These are phyloP conservation scores for Plasmodium blacklocki DNA, from an alignment of 169 alveolate species.

Conservation along the genomic window DNA sequence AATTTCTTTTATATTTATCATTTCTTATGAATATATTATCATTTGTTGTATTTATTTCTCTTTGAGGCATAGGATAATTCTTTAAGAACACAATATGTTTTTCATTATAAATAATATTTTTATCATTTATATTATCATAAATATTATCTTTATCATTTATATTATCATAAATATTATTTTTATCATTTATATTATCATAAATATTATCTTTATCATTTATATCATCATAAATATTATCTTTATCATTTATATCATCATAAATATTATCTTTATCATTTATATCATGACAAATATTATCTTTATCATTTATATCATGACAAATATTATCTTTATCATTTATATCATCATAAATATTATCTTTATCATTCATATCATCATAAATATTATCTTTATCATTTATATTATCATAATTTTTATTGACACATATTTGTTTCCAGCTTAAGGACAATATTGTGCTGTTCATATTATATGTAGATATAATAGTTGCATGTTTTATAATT, in stretches of 20 bases:
- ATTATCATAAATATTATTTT: background rate
- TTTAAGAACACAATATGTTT: background rate
- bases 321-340: background rate
- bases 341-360: background rate
- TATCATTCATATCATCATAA: background rate
- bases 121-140: background rate
- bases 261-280: background rate
- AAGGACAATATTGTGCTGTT: constrained; percentile 38
- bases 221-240: no score
- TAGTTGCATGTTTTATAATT: constrained; percentile 18
- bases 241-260: background rate
- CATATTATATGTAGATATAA: constrained; percentile 24
- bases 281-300: background rate
- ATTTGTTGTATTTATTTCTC: background rate
- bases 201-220: no score
- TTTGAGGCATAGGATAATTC: no score
- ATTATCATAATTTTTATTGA: no score
- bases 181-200: background rate
- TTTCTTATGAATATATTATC: background rate
- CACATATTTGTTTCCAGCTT: background rate
- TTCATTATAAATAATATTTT: background rate
- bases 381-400: background rate
- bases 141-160: background rate
- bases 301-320: background rate
- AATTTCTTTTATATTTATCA: background rate